Percentiles rank a stretch among this genome's conserved stretches.
These are phyloP conservation scores for Xylaria flabelliformis DNA, from an alignment of 495 filamentous ascomycete species.

Conservation along the genomic window DNA sequence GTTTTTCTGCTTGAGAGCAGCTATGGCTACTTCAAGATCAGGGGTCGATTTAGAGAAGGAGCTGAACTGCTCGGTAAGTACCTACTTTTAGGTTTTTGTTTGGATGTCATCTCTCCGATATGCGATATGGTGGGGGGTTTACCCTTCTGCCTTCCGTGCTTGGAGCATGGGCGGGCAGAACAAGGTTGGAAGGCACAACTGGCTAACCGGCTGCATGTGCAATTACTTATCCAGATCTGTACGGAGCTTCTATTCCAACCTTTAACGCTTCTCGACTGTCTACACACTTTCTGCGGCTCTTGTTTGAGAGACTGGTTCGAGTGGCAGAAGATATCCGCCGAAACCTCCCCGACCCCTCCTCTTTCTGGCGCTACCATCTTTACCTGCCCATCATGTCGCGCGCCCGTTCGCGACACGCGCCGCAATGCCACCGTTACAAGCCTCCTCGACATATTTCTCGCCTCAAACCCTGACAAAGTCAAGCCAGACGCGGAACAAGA, in stretches of 20 bases:
- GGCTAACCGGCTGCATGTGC: slow-evolving; percentile 1
- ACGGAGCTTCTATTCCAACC: slow-evolving; percentile 95
- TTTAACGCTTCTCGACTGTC: slow-evolving; percentile 93
- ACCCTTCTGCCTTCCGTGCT: not conserved
- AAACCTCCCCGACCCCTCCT: slow-evolving; percentile 51
- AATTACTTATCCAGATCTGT: slow-evolving; percentile 72
- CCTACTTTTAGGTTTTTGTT: slow-evolving; percentile 24
- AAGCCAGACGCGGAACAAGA: slow-evolving; percentile 71
- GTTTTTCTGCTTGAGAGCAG: not conserved
- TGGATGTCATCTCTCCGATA: slow-evolving; percentile 4
- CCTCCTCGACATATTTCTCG: slow-evolving; percentile 78
- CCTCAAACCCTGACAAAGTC: slow-evolving; percentile 73
- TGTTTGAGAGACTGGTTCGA: slow-evolving; percentile 96
- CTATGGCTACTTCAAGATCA: slow-evolving; percentile 36
- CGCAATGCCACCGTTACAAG: slow-evolving; percentile 85
- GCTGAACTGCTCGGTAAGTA: slow-evolving; percentile 86
- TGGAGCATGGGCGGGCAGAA: slow-evolving; percentile 10
- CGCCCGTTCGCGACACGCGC: slow-evolving; percentile 77
- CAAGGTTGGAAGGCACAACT: slow-evolving; percentile 1
- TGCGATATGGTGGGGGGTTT: slow-evolving; percentile 40
- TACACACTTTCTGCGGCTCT: slow-evolving; percentile 95
- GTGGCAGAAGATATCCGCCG: slow-evolving; percentile 58
- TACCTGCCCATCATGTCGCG: slow-evolving; percentile 94
- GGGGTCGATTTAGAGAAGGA: slow-evolving; percentile 81
- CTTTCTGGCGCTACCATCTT: slow-evolving; percentile 61